Evolutionary conservation across 768 basidiomycete genomes (phyloP).

Genomic region (Lentinula guzmanii): DNA sequence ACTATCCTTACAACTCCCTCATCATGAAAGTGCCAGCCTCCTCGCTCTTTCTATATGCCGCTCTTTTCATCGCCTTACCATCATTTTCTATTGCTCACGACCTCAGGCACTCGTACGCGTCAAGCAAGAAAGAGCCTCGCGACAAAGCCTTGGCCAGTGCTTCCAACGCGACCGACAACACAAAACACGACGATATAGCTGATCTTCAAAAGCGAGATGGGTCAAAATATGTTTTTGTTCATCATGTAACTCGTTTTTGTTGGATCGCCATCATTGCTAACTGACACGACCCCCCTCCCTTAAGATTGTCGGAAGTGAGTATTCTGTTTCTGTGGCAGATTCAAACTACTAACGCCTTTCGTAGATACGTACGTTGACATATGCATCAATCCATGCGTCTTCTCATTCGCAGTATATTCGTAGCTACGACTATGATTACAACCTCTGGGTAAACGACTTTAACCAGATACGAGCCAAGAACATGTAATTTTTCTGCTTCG

Average conservation of each 20-base stretch:
- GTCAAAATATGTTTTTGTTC: constrained; percentile 46
- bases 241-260: constrained; percentile 30
- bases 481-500: constrained; percentile 23
- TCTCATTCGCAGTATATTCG: neutral
- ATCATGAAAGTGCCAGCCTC: neutral
- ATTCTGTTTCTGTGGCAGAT: no score
- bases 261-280: neutral
- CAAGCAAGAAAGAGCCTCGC: neutral
- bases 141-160: neutral
- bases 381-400: neutral
- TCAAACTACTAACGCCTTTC: neutral
- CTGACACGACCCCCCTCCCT: neutral
- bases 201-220: constrained; percentile 32
- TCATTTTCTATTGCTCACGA: neutral
- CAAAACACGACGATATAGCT: neutral
- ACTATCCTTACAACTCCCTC: neutral
- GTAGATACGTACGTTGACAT: constrained; percentile 33
- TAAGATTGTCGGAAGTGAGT: constrained; percentile 44
- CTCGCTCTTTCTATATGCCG: neutral
- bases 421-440: constrained; percentile 33
- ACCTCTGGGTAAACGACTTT: constrained; percentile 38
- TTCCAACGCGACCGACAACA: neutral
- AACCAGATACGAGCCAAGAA: constrained; percentile 32
- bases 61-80: neutral
- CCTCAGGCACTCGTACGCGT: neutral